Percentiles rank a stretch among this genome's conserved stretches.
Evolutionary conservation across 2,329 filamentous ascomycete genomes (phyloP).

Genomic region (Biscogniauxia mediterranea): DNA sequence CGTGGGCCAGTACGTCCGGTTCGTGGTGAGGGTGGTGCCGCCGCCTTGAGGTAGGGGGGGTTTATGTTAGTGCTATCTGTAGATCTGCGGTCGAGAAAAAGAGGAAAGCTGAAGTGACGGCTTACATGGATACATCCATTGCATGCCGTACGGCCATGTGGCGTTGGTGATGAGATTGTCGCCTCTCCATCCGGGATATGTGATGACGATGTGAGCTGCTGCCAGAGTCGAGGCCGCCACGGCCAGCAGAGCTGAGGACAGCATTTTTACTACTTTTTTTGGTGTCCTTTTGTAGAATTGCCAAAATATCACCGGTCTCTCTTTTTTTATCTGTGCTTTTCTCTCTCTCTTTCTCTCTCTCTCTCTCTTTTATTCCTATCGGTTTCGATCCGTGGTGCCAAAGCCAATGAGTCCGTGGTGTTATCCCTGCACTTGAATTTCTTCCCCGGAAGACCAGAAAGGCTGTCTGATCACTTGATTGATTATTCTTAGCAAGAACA

Average conservation of each 20-base stretch:
- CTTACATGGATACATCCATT: conserved; percentile 95
- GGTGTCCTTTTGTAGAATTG: too few species aligned
- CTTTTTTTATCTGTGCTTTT: too few species aligned
- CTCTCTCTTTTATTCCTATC: too few species aligned
- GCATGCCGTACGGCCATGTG: conserved; percentile 83
- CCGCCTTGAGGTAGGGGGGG: conserved; percentile 59
- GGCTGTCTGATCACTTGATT: too few species aligned
- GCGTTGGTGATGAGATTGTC: conserved; percentile 80
- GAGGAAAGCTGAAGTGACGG: not conserved
- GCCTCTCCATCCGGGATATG: conserved; percentile 83
- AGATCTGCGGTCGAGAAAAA: not conserved
- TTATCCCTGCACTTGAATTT: too few species aligned
- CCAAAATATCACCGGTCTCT: too few species aligned
- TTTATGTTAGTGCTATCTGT: too few species aligned
- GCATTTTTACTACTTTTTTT: conserved; percentile 35
- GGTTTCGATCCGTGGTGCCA: too few species aligned
- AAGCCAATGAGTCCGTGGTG: too few species aligned
- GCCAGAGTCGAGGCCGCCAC: conserved; percentile 48
- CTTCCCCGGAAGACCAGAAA: too few species aligned
- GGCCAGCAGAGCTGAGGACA: conserved; percentile 43
- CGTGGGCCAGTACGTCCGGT: conserved; percentile 90
- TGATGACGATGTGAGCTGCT: conserved; percentile 76
- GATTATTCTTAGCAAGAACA: not conserved
- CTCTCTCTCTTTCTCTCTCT: too few species aligned
- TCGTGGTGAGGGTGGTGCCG: conserved; percentile 71